Base-by-base conservation (phyloP, 331 rosid genomes). In the Pyrus hybrid region DNA sequence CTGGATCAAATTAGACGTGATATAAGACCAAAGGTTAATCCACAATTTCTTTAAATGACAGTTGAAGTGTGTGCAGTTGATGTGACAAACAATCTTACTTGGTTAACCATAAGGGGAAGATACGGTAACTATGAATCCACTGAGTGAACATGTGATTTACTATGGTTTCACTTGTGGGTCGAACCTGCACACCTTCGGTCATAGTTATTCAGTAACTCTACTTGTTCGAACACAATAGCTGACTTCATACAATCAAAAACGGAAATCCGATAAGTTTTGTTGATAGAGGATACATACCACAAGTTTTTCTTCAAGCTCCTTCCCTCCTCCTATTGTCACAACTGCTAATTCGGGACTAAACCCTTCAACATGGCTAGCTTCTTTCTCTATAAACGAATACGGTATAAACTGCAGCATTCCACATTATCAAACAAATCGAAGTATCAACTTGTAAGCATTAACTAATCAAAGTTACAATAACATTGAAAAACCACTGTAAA, bases 131-230 rank as follows among this genome's bases (percentile, higher is more conserved):
- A 78, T 87, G 92, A 68, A 94, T 92, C 99, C 99, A 94, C 85
- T 90, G 96, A 45, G 97, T 94, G 79, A 94, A 94, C 99, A 94
- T 90, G 79, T 94, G 99, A 84, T 94, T 94, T 63, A 94, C 99
- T 77, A 92, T 92, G 45, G 99, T 94, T 85, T 94, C 99, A 71
- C 99, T 94, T 1, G 99, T 94, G 14, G 99, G 99, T 75, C 99
- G 88, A 60, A 94, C 99, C 99, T 94, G 99, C 84, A 83, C 81
- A 85, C 79, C 90, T 89, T 84, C 86, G 93, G 85, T 80, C 89
- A 86, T 81, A 72, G 68, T 63, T 30, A 84, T 73, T 62, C 49
- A 83, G 63, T 6, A 75, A 35, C 70, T 56, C 77, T 71, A 23
- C 67, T 54, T 49, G 56, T 20, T 72, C 18, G 5, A 56, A 72